Base-by-base conservation (phyloP, 768 basidiomycete species). In the Asterophora lycoperdoides region DNA sequence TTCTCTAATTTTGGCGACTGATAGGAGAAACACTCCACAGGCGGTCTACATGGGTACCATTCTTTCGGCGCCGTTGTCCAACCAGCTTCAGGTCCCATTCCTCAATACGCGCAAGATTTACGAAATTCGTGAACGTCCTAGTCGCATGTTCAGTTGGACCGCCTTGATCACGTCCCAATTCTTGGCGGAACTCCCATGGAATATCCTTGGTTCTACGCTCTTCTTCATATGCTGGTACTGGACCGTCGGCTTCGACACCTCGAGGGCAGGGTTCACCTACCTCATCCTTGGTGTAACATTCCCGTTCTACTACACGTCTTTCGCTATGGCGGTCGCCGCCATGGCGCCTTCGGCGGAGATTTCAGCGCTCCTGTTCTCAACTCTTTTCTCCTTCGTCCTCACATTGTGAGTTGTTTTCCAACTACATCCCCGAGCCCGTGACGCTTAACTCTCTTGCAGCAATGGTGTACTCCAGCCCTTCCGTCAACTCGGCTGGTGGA, bases 191-290 rank as follows among this genome's bases (percentile, higher is more conserved):
- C 52, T 84, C 2, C 83, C 83, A 0, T 84, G 81, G 79, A 84
- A 84, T 53, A 77, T 84, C 14, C 11, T 81, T 1, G 79, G 79
- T 19, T 78, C 83, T 0, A 69, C 75, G 0, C 39, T 87, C 5
- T 82, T 80, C 70, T 88, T 80, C 70, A 58, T 82, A 15, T 83
- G 79, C 60, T 88, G 84, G 84, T 88, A 76, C 61, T 86, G 81
- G 80, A 83, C 83, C 1, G 80, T 86, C 18, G 84, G 81, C 1
- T 81, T 81, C 59, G 69, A 70, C 2, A 68, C 58, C 5, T 69
- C 73, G 10, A 69, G 83, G 34, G 81, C 68, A 1, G 84, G 73
- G 3, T 84, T 75, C 63, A 80, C 78, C 1, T 84, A 77, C 62
- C 70, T 86, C 6, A 66, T 79, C 45, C 64, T 77, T 18, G 76